Percentiles rank a stretch among this genome's conserved stretches.
These are phyloP conservation scores for Blepharisma stoltei DNA, from an alignment of 73 alveolate genomes.

Conservation along the genomic window DNA sequence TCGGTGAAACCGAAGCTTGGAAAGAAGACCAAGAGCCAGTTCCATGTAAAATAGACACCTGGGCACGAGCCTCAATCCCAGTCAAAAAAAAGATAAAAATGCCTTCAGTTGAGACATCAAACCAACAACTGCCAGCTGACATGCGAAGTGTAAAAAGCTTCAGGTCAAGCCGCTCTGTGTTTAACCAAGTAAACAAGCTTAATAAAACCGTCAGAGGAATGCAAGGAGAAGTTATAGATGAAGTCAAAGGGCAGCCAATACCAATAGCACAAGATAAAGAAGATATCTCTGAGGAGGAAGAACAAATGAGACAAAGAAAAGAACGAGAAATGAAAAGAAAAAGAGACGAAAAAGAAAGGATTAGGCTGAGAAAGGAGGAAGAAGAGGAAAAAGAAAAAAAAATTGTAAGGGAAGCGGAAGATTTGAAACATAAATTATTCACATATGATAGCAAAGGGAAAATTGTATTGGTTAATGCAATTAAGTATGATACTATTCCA, in stretches of 20 bases:
- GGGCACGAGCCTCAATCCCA: conserved; percentile 22
- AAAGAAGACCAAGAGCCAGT: conserved; percentile 6
- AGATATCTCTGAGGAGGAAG: conserved; percentile 13
- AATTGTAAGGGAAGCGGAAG: conserved; percentile 20
- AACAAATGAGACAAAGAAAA: neutral
- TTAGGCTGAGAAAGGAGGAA: conserved; percentile 1
- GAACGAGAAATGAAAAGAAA: conserved; percentile 5
- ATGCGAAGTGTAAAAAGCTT: neutral
- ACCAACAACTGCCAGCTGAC: neutral
- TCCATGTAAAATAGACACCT: conserved; percentile 3
- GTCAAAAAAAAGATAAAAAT: conserved; percentile 3
- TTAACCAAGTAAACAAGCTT: neutral
- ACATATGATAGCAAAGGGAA: conserved; percentile 17
- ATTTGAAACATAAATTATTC: neutral
- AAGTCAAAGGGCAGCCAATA: neutral
- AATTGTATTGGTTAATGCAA: neutral
- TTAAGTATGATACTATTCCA: conserved; percentile 4
- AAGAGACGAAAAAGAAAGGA: conserved; percentile 4
- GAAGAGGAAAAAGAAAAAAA: conserved; percentile 25
- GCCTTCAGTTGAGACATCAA: neutral
- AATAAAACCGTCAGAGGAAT: neutral
- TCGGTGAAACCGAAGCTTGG: neutral
- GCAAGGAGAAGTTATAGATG: neutral
- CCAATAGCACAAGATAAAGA: conserved; percentile 18
- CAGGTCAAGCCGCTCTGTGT: conserved; percentile 15